These are phyloP conservation scores for Bauhinia variegata DNA, from an alignment of 306 rosid genomes.

Conservation along the genomic window DNA sequence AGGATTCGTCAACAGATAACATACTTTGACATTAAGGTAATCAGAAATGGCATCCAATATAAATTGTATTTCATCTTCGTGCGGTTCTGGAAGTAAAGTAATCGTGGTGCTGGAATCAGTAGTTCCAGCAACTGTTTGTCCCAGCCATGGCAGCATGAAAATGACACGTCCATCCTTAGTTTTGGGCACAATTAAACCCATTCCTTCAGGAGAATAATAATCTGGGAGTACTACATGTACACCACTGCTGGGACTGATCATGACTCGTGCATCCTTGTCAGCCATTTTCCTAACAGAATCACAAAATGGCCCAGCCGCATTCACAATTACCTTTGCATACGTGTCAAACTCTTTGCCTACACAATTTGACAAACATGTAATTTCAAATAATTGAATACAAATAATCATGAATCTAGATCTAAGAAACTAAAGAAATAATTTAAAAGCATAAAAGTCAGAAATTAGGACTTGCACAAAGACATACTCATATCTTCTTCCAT, in stretches of 20 bases:
- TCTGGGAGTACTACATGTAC: slow-evolving; percentile 96
- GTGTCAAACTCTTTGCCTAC: slow-evolving; percentile 89
- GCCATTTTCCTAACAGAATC: slow-evolving; percentile 87
- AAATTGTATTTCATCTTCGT: slow-evolving; percentile 93
- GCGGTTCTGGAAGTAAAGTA: slow-evolving; percentile 92
- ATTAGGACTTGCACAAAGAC: neutral
- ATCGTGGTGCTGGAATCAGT: slow-evolving; percentile 89
- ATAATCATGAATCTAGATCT: slow-evolving; percentile 11
- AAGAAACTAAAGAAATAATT: neutral
- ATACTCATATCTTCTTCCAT: slow-evolving; percentile 1
- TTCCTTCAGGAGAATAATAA: slow-evolving; percentile 98
- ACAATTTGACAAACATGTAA: slow-evolving; percentile 38
- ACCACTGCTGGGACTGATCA: slow-evolving; percentile 97
- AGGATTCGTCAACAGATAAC: slow-evolving; percentile 32
- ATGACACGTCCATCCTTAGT: slow-evolving; percentile 98
- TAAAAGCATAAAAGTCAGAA: slow-evolving; percentile 7
- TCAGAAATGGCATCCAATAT: slow-evolving; percentile 93
- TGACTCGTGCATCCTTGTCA: slow-evolving; percentile 59
- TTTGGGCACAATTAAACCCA: slow-evolving; percentile 98
- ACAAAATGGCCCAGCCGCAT: slow-evolving; percentile 98
- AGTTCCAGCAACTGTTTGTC: slow-evolving; percentile 97
- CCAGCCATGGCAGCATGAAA: slow-evolving; percentile 99
- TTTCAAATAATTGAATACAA: slow-evolving; percentile 23
- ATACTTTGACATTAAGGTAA: slow-evolving; percentile 93
- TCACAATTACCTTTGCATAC: slow-evolving; percentile 92